Percentiles rank a stretch among this genome's conserved stretches.
Evolutionary conservation across 805 yeast species (phyloP).

Genomic region (Torulaspora quercuum): DNA sequence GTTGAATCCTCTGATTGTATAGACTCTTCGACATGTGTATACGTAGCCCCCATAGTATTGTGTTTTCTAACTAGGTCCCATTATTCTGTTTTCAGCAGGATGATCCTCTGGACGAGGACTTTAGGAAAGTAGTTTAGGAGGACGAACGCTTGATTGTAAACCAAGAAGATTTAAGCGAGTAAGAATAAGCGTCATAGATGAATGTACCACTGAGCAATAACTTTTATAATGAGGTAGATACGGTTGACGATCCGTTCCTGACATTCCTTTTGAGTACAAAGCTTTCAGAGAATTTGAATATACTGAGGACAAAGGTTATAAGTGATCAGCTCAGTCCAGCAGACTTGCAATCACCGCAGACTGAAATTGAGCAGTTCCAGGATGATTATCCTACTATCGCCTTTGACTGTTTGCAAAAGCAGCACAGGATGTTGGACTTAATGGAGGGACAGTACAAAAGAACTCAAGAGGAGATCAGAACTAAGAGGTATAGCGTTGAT

Average conservation of each 20-base stretch:
- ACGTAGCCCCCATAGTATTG: too few species aligned
- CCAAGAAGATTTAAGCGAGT: too few species aligned
- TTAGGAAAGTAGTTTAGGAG: too few species aligned
- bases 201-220: conserved; percentile 1
- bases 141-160: too few species aligned
- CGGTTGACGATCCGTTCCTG: conserved; percentile 22
- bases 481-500: conserved; percentile 32
- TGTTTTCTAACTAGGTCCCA: too few species aligned
- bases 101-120: too few species aligned
- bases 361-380: conserved; percentile 15
- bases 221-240: conserved; percentile 7
- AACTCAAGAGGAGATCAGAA: conserved; percentile 18
- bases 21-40: too few species aligned
- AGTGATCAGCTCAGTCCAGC: conserved; percentile 11
- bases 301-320: conserved; percentile 16
- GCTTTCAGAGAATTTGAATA: conserved; percentile 21
- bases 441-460: conserved; percentile 20
- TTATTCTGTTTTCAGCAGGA: too few species aligned
- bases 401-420: conserved; percentile 15
- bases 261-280: conserved; percentile 22
- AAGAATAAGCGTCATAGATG: neutral
- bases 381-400: conserved; percentile 12
- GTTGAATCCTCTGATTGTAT: too few species aligned
- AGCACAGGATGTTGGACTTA: conserved; percentile 5
- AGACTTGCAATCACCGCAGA: conserved; percentile 1